A percentile compares a stretch with the other conserved stretches of the same genome.
Evolutionary conservation across 768 basidiomycete genomes (phyloP).

Genomic region (Phylloporus rhodoxanthus): DNA sequence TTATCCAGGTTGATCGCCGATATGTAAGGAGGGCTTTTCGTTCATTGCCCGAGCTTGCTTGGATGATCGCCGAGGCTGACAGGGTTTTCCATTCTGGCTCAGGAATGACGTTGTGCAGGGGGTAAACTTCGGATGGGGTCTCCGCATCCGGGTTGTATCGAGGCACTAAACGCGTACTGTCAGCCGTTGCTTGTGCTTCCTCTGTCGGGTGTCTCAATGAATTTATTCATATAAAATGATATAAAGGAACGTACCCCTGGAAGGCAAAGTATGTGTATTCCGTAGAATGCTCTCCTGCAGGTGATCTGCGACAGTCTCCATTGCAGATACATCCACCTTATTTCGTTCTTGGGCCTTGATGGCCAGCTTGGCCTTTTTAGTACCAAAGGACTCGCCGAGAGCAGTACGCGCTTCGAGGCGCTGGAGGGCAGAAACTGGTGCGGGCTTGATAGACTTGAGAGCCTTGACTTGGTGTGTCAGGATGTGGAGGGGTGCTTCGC

Average conservation of each 20-base stretch:
- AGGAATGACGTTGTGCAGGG: constrained; percentile 70
- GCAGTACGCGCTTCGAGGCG: constrained; percentile 61
- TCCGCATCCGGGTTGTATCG: constrained; percentile 60
- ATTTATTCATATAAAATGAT: neutral
- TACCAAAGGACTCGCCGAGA: constrained; percentile 92
- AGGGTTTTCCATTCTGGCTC: constrained; percentile 76
- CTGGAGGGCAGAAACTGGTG: constrained; percentile 43
- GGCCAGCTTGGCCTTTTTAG: constrained; percentile 84
- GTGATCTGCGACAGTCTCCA: constrained; percentile 77
- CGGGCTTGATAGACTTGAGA: constrained; percentile 57
- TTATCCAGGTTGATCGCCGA: constrained; percentile 63
- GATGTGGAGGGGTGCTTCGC: constrained; percentile 62
- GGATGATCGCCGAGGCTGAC: constrained; percentile 48
- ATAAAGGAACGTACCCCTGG: constrained; percentile 47
- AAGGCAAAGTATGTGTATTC: constrained; percentile 62
- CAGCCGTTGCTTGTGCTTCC: constrained; percentile 57
- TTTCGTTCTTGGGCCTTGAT: constrained; percentile 86
- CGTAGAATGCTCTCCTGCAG: constrained; percentile 80
- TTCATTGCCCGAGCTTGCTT: constrained; percentile 43
- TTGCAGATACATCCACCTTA: constrained; percentile 81
- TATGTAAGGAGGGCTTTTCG: constrained; percentile 56
- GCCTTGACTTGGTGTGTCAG: constrained; percentile 78
- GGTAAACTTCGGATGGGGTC: constrained; percentile 69
- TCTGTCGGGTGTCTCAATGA: constrained; percentile 36
- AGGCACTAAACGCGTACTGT: constrained; percentile 71